phyloP scores from a whole-genome alignment of 2,329 filamentous ascomycete genomes.

The Alternaria tenuissima region DNA sequence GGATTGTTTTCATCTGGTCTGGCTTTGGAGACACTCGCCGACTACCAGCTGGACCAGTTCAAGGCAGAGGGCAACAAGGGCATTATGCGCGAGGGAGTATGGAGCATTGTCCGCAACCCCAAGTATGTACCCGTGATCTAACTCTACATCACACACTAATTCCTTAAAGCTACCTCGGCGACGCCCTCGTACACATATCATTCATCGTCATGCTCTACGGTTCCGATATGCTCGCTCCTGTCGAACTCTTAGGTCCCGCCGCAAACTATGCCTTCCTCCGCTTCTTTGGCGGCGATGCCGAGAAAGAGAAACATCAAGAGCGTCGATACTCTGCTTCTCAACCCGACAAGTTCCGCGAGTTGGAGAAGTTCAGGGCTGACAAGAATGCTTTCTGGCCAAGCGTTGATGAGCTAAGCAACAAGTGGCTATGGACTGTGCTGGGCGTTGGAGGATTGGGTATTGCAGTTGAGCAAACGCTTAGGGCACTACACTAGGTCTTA shows the following conservation, averaged over 20 bases:
- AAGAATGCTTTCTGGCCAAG: conserved; percentile 70
- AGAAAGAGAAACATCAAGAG: conserved; percentile 63
- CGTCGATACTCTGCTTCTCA: conserved; percentile 62
- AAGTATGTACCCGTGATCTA: conserved; percentile 58
- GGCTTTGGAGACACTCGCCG: conserved; percentile 64
- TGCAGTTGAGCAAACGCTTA: conserved; percentile 55
- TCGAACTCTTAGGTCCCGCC: conserved; percentile 64
- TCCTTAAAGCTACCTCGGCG: conserved; percentile 65
- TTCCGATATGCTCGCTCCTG: conserved; percentile 62
- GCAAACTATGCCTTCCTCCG: conserved; percentile 68
- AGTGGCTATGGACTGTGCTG: conserved; percentile 64
- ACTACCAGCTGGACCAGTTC: conserved; percentile 64
- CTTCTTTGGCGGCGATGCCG: conserved; percentile 64
- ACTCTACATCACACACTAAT: conserved; percentile 4
- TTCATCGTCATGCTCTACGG: conserved; percentile 67
- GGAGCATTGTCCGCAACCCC: conserved; percentile 68
- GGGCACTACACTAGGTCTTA: conserved; percentile 38
- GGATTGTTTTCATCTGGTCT: conserved; percentile 66
- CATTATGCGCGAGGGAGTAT: conserved; percentile 65
- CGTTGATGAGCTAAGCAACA: conserved; percentile 59
- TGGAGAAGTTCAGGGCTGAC: conserved; percentile 61
- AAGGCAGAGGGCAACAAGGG: conserved; percentile 53
- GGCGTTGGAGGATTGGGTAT: conserved; percentile 61
- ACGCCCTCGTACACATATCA: conserved; percentile 65
- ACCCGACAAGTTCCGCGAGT: conserved; percentile 61